These are phyloP conservation scores for Trichoderma polysporum DNA, from an alignment of 2,329 filamentous ascomycete genomes.

Conservation along the genomic window DNA sequence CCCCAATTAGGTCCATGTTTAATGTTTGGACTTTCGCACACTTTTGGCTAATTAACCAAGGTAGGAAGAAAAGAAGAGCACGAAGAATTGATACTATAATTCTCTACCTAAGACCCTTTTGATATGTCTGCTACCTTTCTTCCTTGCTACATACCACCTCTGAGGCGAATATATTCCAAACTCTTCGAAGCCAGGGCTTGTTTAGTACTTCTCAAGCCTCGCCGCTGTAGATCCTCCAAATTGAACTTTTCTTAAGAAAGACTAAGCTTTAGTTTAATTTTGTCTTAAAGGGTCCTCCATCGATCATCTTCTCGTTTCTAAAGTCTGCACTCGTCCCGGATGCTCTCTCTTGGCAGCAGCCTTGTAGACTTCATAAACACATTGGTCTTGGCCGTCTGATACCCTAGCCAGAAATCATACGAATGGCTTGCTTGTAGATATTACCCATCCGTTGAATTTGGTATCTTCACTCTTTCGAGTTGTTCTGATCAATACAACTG, in stretches of 20 bases:
- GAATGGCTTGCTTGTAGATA: conserved; percentile 10
- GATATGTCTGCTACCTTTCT: no score
- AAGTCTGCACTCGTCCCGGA: not conserved
- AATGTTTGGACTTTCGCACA: no score
- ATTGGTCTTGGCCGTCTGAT: not conserved
- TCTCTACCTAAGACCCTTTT: no score
- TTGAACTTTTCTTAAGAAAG: not conserved
- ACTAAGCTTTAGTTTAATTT: not conserved
- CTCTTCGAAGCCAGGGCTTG: conserved; percentile 12
- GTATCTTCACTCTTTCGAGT: conserved; percentile 7
- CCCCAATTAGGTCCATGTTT: no score
- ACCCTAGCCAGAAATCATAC: conserved; percentile 14
- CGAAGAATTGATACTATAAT: no score
- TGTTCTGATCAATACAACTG: conserved; percentile 10
- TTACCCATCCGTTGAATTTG: conserved; percentile 16
- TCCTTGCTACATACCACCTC: no score
- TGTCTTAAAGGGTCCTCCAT: not conserved
- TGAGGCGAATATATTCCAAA: conserved; percentile 19
- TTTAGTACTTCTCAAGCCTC: not conserved
- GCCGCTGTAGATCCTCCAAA: not conserved
- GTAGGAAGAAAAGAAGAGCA: no score
- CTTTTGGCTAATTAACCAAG: no score
- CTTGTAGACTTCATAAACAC: conserved; percentile 10
- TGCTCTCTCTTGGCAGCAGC: not conserved
- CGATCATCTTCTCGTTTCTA: not conserved